Percentiles rank a stretch among this genome's conserved stretches.
Evolutionary conservation across 2,329 filamentous ascomycete species (phyloP).

Genomic region (Lachnellula occidentalis): DNA sequence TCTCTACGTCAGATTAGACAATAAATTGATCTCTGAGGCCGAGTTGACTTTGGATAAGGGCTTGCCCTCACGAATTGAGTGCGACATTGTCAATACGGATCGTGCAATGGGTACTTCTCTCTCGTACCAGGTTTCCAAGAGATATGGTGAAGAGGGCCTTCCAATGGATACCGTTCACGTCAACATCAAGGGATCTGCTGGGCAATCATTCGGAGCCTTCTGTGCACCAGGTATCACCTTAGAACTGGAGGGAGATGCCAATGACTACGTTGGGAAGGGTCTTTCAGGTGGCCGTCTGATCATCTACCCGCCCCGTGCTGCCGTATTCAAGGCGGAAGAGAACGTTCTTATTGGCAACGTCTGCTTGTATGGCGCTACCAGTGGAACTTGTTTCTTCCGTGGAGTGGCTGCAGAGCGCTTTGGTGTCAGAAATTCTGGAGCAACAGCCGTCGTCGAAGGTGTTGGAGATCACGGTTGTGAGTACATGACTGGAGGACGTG

Average conservation of each 20-base stretch:
- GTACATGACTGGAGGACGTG: constrained; percentile 96
- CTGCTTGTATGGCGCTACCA: constrained; percentile 90
- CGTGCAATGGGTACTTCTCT: constrained; percentile 88
- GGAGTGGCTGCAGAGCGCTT: constrained; percentile 95
- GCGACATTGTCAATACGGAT: constrained; percentile 94
- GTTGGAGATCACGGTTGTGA: constrained; percentile 95
- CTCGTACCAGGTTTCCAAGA: constrained; percentile 92
- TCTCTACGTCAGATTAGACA: constrained; percentile 87
- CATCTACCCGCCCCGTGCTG: constrained; percentile 83
- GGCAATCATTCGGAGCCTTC: constrained; percentile 94
- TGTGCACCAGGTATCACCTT: constrained; percentile 89
- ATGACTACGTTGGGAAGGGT: constrained; percentile 96
- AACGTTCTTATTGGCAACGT: constrained; percentile 92
- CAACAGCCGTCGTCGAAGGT: constrained; percentile 92
- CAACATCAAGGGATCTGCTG: constrained; percentile 93
- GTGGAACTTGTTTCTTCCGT: constrained; percentile 91
- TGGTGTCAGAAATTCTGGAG: constrained; percentile 92
- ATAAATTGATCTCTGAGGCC: constrained; percentile 94
- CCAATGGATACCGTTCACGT: constrained; percentile 92
- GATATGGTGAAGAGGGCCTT: constrained; percentile 82
- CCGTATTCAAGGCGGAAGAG: constrained; percentile 93
- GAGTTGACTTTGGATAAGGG: constrained; percentile 94
- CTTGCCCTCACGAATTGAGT: constrained; percentile 86
- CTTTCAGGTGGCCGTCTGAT: constrained; percentile 89
- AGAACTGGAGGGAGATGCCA: constrained; percentile 91